Evolutionary conservation across 2,329 filamentous ascomycete genomes (phyloP), one percentile per base, ranked within the genome.

Genomic region (Fusarium nematophilum): DNA sequence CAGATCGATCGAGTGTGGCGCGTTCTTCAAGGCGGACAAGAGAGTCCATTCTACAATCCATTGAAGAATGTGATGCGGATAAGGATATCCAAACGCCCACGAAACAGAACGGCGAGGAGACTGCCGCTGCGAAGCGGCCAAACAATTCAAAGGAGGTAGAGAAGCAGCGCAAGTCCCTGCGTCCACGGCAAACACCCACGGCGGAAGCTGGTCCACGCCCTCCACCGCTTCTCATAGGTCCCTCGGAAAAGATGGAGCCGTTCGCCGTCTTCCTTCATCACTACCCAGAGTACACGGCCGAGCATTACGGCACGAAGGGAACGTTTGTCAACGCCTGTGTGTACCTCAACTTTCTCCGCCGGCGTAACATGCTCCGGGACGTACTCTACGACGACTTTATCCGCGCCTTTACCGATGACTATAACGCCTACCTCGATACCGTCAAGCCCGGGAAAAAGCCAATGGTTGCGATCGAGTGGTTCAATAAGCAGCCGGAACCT

Each of bases 331-430:
- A 72, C 17, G 80, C 79, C 0, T 78, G 81, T 44, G 66, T 80
- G 0, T 80, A 74, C 58, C 64, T 85, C 7, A 70, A 78, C 14
- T 74, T 73, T 45, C 69, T 82, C 2, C 70, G 72, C 34, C 63
- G 70, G 18, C 60, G 70, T 10, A 69, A 71, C 8, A 45, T 62
- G 5, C 64, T 84, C 14, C 73, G 76, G 10, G 74, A 76, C 18
- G 81, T 72, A 47, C 65, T 83, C 0, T 85, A 79, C 54, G 84
- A 86, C 60, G 83, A 86, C 49, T 83, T 85, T 46, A 77, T 86
- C 25, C 72, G 78, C 7, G 67, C 71, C 2, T 84, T 80, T 44
- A 72, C 76, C 2, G 67, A 66, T 1, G 74, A 77, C 1, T 86
- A 78, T 58, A 58, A 76, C 6, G 58, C 65, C 1, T 84, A 85